Conservation (phyloP, 306 rosid genomes). For the Cicer pinnatifidum region DNA sequence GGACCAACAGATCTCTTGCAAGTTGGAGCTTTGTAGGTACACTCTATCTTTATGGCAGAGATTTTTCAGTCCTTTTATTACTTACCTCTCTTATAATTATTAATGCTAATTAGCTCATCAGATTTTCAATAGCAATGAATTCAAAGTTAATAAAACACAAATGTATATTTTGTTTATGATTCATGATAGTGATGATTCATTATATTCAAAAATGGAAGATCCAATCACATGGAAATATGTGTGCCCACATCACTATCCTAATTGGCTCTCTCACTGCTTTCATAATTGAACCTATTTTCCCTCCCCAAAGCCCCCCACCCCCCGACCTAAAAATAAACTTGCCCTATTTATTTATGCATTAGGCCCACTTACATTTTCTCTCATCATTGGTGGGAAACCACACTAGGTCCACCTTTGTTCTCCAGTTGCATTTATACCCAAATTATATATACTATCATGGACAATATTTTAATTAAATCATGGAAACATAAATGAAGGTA, state of each 20-base stretch:
- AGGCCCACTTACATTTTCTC: slow-evolving; percentile 35
- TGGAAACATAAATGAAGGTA: too few species aligned
- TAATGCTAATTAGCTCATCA: too few species aligned
- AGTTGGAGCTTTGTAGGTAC: slow-evolving; percentile 46
- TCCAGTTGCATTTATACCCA: too few species aligned
- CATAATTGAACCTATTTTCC: slow-evolving; percentile 18
- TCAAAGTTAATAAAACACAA: too few species aligned
- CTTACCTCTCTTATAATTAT: too few species aligned
- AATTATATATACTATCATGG: neutral
- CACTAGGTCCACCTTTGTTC: slow-evolving; percentile 38
- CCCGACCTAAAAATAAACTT: slow-evolving; percentile 1
- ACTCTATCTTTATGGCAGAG: slow-evolving; percentile 30
- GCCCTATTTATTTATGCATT: slow-evolving; percentile 16
- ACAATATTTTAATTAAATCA: neutral
- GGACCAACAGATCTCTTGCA: slow-evolving; percentile 56
- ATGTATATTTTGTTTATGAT: slow-evolving; percentile 38
- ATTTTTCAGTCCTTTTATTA: too few species aligned
- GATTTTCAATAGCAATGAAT: too few species aligned
- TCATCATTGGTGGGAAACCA: too few species aligned
- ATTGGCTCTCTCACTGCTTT: slow-evolving; percentile 15
- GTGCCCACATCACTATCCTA: slow-evolving; percentile 62
- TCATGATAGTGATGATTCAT: slow-evolving; percentile 55
- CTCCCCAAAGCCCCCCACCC: neutral
- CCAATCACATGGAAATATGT: slow-evolving; percentile 54
- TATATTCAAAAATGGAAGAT: slow-evolving; percentile 32